Conservation (phyloP, 2,329 filamentous ascomycete genomes). For the Tolypocladium capitatum region DNA sequence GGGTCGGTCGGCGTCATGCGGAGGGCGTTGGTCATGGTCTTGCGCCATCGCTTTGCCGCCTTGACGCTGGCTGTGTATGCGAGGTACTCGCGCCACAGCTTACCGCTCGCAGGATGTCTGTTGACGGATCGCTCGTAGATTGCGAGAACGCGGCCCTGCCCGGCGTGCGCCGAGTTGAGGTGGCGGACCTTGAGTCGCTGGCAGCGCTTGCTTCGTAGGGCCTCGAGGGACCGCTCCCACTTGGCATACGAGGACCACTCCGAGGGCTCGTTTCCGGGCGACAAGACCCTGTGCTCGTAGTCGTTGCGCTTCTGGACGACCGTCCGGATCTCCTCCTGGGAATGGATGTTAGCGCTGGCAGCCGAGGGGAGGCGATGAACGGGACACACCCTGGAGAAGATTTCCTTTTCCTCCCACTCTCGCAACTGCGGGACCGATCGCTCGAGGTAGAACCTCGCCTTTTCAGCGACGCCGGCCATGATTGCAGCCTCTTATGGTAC, state of each 20-base stretch:
- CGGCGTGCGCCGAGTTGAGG: conserved; percentile 51
- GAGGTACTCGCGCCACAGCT: conserved; percentile 83
- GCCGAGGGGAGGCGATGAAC: conserved; percentile 2
- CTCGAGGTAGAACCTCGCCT: conserved; percentile 90
- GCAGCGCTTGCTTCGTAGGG: conserved; percentile 69
- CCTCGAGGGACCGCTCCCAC: conserved; percentile 58
- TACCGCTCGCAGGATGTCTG: conserved; percentile 69
- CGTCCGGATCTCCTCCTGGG: conserved; percentile 75
- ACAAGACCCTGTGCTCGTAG: conserved; percentile 82
- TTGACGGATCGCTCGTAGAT: conserved; percentile 77
- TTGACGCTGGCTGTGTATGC: conserved; percentile 61
- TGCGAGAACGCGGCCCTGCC: conserved; percentile 73
- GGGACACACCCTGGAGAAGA: conserved; percentile 61
- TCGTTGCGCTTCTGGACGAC: conserved; percentile 85
- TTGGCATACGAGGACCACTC: conserved; percentile 78
- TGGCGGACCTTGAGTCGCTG: conserved; percentile 64
- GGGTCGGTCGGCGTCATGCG: conserved; percentile 75
- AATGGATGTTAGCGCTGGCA: neutral
- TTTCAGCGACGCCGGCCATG: conserved; percentile 81
- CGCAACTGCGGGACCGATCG: conserved; percentile 83
- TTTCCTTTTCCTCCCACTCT: conserved; percentile 81
- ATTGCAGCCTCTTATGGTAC: neutral
- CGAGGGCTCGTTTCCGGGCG: conserved; percentile 58
- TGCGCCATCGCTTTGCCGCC: conserved; percentile 52
- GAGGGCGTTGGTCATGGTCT: conserved; percentile 53